Conservation (phyloP, 106 monocot genomes). For the Cymbidium sinense region DNA sequence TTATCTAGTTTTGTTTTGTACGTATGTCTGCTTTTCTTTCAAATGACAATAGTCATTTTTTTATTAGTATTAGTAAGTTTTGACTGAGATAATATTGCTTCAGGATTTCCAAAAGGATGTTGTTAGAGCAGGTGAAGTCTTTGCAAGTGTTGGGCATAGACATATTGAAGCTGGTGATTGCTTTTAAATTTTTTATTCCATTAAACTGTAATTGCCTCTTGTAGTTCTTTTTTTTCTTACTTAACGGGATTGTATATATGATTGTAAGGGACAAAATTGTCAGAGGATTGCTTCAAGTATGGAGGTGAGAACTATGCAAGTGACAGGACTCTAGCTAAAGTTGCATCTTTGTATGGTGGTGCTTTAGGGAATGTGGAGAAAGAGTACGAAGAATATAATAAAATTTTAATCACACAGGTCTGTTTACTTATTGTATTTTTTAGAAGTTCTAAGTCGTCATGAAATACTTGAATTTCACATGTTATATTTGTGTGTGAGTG, state of each 20-base stretch:
- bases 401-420: constrained; percentile 70
- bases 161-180: constrained; percentile 71
- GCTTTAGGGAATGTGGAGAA: constrained; percentile 76
- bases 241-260: neutral
- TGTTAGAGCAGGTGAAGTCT: constrained; percentile 63
- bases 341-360: constrained; percentile 80
- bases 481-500: neutral
- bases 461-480: neutral
- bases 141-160: constrained; percentile 38
- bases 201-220: neutral
- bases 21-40: neutral
- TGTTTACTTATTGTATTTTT: neutral
- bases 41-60: neutral
- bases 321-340: constrained; percentile 71
- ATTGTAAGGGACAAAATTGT: constrained; percentile 64
- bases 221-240: neutral
- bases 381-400: constrained; percentile 76
- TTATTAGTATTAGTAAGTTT: neutral
- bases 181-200: constrained; percentile 1
- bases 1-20: neutral
- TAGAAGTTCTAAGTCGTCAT: neutral
- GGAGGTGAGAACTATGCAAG: constrained; percentile 60
- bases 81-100: constrained; percentile 7
- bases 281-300: constrained; percentile 91
- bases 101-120: constrained; percentile 98